phyloP scores from a whole-genome alignment of 495 filamentous ascomycete genomes.

The Aspergillus homomorphus region DNA sequence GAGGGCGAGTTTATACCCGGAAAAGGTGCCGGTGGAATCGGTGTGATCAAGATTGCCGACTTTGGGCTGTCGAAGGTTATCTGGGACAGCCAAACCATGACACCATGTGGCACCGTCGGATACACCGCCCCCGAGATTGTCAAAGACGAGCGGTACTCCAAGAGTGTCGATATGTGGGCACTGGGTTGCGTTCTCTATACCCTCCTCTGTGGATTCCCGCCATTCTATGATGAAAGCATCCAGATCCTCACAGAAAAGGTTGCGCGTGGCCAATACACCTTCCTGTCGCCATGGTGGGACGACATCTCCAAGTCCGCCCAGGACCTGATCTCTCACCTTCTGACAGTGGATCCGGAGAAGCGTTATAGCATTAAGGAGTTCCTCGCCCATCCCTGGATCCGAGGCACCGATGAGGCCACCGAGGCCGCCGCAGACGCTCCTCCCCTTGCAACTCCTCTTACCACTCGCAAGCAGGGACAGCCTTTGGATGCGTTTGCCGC shows the following conservation, averaged over 20 bases:
- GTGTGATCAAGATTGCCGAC: slow-evolving; percentile 93
- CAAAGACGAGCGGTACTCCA: slow-evolving; percentile 97
- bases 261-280: slow-evolving; percentile 93
- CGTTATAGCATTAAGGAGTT: slow-evolving; percentile 86
- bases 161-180: slow-evolving; percentile 99
- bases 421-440: slow-evolving; percentile 72
- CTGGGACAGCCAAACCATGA: slow-evolving; percentile 99
- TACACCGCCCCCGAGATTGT: slow-evolving; percentile 99
- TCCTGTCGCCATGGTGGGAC: slow-evolving; percentile 99
- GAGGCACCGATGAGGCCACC: slow-evolving; percentile 69
- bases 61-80: slow-evolving; percentile 97
- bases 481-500: slow-evolving; percentile 27
- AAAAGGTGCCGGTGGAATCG: slow-evolving; percentile 87
- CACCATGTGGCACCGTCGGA: slow-evolving; percentile 94
- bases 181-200: slow-evolving; percentile 97
- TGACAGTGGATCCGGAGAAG: slow-evolving; percentile 86
- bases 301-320: slow-evolving; percentile 95
- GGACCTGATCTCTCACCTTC: slow-evolving; percentile 87
- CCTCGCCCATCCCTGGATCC: slow-evolving; percentile 92
- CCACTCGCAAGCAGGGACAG: slow-evolving; percentile 48
- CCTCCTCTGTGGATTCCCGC: slow-evolving; percentile 92
- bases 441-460: slow-evolving; percentile 67
- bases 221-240: slow-evolving; percentile 98
- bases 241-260: slow-evolving; percentile 97
- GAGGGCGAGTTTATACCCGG: slow-evolving; percentile 90